Conservation (phyloP, 441 rosid genomes). For the Manihot esculenta region DNA sequence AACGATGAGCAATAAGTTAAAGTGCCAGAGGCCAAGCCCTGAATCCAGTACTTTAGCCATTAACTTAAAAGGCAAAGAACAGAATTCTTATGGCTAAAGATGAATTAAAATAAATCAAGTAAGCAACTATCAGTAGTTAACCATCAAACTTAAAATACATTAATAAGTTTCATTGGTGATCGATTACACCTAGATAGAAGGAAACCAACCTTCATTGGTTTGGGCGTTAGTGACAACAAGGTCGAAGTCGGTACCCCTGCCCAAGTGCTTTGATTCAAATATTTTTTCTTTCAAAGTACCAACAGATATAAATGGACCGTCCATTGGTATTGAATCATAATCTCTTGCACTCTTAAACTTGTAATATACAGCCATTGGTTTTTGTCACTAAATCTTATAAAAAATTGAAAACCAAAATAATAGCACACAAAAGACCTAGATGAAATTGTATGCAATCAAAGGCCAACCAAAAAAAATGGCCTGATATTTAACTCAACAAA, state of each 20-base stretch:
- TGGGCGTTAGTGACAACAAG: constrained; percentile 97
- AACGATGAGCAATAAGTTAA: not conserved
- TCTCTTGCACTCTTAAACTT: constrained; percentile 99
- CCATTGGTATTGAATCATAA: constrained; percentile 90
- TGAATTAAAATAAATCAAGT: not conserved
- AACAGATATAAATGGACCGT: constrained; percentile 95
- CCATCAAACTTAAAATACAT: not conserved
- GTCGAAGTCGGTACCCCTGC: constrained; percentile 97
- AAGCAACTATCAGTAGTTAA: not conserved
- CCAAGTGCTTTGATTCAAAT: constrained; percentile 97
- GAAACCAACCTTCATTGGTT: constrained; percentile 96
- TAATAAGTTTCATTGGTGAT: not conserved
- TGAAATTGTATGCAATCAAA: constrained; percentile 7
- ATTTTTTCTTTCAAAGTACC: constrained; percentile 98
- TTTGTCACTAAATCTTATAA: constrained; percentile 18
- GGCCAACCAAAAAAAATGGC: constrained; percentile 21
- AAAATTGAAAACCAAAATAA: constrained; percentile 27
- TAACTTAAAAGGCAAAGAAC: constrained; percentile 12
- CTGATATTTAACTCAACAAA: constrained; percentile 25
- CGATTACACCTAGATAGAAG: constrained; percentile 15
- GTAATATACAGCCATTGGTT: constrained; percentile 92
- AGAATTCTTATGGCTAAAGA: not conserved
- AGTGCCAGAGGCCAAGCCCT: constrained; percentile 13
- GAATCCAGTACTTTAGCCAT: constrained; percentile 12
- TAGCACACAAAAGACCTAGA: constrained; percentile 10